phyloP scores from a whole-genome alignment of 352 stramenopile species.

The Phytophthora syringae region DNA sequence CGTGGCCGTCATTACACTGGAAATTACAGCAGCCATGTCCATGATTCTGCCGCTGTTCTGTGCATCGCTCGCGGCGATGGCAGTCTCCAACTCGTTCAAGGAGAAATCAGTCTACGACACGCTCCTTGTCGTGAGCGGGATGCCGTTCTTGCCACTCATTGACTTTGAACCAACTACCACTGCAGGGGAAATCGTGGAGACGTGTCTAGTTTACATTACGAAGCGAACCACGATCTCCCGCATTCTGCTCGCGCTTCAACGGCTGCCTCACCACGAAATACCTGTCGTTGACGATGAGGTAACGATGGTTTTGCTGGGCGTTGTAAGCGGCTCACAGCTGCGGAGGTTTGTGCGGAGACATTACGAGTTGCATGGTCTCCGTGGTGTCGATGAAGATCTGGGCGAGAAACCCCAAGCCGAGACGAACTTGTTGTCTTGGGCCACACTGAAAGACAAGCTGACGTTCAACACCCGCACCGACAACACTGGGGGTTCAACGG shows the following conservation, averaged over 20 bases:
- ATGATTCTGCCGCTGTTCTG: constrained; percentile 88
- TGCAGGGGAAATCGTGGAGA: constrained; percentile 75
- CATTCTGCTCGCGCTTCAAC: constrained; percentile 76
- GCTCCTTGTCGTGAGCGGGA: constrained; percentile 68
- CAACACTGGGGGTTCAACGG: constrained; percentile 67
- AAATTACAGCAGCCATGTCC: constrained; percentile 85
- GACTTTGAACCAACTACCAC: constrained; percentile 68
- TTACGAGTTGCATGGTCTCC: constrained; percentile 59
- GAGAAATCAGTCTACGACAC: constrained; percentile 89
- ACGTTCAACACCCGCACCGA: constrained; percentile 36
- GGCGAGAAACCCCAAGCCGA: constrained; percentile 58
- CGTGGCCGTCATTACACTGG: constrained; percentile 86
- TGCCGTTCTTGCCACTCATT: constrained; percentile 87
- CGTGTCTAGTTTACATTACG: constrained; percentile 72
- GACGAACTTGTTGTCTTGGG: constrained; percentile 55
- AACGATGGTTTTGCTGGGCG: constrained; percentile 72
- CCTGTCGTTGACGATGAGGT: constrained; percentile 74
- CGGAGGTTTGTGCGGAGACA: constrained; percentile 68
- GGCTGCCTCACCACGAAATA: constrained; percentile 74
- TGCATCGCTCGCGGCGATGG: constrained; percentile 71
- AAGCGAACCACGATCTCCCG: constrained; percentile 76
- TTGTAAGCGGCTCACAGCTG: constrained; percentile 63
- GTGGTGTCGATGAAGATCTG: constrained; percentile 74
- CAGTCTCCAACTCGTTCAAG: constrained; percentile 61
- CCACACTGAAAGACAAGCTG: constrained; percentile 67